Conservation (phyloP, 148 eudicot species). For the Amaranthus palmeri region DNA sequence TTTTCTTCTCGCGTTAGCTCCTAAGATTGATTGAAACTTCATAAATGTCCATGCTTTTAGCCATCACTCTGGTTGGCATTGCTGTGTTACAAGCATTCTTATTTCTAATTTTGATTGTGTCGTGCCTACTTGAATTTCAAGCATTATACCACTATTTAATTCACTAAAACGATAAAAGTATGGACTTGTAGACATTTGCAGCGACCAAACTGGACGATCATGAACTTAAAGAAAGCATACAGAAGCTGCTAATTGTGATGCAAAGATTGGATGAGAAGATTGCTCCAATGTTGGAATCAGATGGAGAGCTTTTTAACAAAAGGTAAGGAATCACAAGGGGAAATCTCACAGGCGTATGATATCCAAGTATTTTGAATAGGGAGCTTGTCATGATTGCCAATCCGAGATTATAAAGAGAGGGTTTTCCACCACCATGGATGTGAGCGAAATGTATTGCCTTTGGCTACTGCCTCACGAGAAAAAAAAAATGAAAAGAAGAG, state of each 20-base stretch:
- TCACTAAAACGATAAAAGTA: slow-evolving; percentile 7
- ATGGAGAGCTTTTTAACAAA: slow-evolving; percentile 81
- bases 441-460: not conserved
- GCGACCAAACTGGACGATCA: slow-evolving; percentile 84
- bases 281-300: slow-evolving; percentile 85
- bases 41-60: not conserved
- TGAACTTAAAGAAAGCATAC: slow-evolving; percentile 85
- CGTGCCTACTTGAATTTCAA: not conserved
- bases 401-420: not conserved
- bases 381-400: not conserved
- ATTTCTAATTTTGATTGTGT: slow-evolving; percentile 2
- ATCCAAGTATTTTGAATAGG: not conserved
- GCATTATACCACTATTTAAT: not conserved
- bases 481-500: too few relatives aligned
- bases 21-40: not conserved
- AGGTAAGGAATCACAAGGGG: slow-evolving; percentile 67
- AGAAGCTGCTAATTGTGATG: slow-evolving; percentile 90
- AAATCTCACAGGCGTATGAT: not conserved
- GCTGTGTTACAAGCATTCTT: not conserved
- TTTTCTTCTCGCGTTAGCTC: not conserved
- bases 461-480: not conserved
- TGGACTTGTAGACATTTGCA: slow-evolving; percentile 66
- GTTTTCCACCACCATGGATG: not conserved
- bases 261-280: slow-evolving; percentile 80
- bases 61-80: not conserved